These are phyloP conservation scores for Acmispon strigosus DNA, from an alignment of 306 rosid genomes.

Conservation along the genomic window DNA sequence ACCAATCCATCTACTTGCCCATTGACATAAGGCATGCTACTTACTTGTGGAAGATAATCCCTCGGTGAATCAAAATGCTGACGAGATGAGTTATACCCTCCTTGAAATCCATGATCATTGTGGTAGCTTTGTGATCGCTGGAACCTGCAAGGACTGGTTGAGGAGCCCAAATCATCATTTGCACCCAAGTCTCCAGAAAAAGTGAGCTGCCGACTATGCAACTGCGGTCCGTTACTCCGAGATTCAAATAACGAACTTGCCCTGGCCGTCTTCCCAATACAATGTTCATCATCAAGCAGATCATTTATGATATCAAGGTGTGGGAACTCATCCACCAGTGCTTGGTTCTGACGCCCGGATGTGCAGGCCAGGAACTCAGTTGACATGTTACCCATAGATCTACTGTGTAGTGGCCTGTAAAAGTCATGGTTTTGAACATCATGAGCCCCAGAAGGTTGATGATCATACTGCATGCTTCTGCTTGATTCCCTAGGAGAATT, in stretches of 20 bases:
- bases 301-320: slow-evolving; percentile 97
- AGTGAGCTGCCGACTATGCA: slow-evolving; percentile 64
- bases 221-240: slow-evolving; percentile 40
- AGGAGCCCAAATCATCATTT: slow-evolving; percentile 54
- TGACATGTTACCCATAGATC: slow-evolving; percentile 38
- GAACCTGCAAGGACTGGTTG: slow-evolving; percentile 69
- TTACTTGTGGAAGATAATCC: slow-evolving; percentile 51
- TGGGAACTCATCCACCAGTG: slow-evolving; percentile 81
- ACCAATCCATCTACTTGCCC: slow-evolving; percentile 76
- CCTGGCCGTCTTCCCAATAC: slow-evolving; percentile 31
- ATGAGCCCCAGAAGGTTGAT: slow-evolving; percentile 35
- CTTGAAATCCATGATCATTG: slow-evolving; percentile 56
- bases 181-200: slow-evolving; percentile 60
- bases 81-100: slow-evolving; percentile 41
- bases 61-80: slow-evolving; percentile 48
- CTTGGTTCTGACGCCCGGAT: slow-evolving; percentile 69
- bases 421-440: slow-evolving; percentile 51
- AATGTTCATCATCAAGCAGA: slow-evolving; percentile 80
- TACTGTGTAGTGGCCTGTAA: slow-evolving; percentile 48
- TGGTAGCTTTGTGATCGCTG: slow-evolving; percentile 80
- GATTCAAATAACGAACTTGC: slow-evolving; percentile 37
- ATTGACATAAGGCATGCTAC: slow-evolving; percentile 42
- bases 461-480: slow-evolving; percentile 47
- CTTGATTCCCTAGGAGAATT: slow-evolving; percentile 50
- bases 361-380: slow-evolving; percentile 52